Evolutionary conservation across 257 asterid genomes (phyloP).

Genomic region (Salvia miltiorrhiza): DNA sequence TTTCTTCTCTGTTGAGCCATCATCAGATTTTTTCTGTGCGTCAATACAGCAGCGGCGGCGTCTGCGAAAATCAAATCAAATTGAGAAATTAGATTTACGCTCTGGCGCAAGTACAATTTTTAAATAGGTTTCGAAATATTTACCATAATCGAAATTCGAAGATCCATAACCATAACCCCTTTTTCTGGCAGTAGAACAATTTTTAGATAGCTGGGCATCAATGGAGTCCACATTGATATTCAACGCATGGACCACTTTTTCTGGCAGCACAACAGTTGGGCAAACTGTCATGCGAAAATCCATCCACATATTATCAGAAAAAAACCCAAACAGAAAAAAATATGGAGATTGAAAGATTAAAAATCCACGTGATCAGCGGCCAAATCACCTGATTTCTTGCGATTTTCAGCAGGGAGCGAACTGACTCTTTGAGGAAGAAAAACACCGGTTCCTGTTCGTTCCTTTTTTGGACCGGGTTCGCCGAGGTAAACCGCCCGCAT

Average conservation of each 20-base stretch:
- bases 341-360: background rate
- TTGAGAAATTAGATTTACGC: background rate
- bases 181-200: conserved; percentile 10
- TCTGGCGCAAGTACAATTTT: background rate
- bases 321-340: background rate
- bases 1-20: conserved; percentile 31
- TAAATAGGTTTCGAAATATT: background rate
- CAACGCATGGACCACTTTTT: conserved; percentile 51
- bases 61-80: background rate
- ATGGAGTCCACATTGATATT: conserved; percentile 36
- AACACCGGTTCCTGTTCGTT: conserved; percentile 80
- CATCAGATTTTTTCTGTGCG: conserved; percentile 4
- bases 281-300: conserved; percentile 29
- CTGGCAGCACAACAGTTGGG: conserved; percentile 51
- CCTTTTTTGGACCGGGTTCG: conserved; percentile 39
- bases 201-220: conserved; percentile 30
- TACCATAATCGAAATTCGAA: conserved; percentile 32
- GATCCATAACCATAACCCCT: background rate
- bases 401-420: conserved; percentile 28
- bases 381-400: conserved; percentile 47
- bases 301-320: background rate
- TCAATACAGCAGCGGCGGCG: conserved; percentile 22
- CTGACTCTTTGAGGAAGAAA: conserved; percentile 57
- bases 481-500: conserved; percentile 46
- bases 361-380: background rate